These are phyloP conservation scores for Beauveria australis DNA, from an alignment of 2,329 filamentous ascomycete species.

Conservation along the genomic window DNA sequence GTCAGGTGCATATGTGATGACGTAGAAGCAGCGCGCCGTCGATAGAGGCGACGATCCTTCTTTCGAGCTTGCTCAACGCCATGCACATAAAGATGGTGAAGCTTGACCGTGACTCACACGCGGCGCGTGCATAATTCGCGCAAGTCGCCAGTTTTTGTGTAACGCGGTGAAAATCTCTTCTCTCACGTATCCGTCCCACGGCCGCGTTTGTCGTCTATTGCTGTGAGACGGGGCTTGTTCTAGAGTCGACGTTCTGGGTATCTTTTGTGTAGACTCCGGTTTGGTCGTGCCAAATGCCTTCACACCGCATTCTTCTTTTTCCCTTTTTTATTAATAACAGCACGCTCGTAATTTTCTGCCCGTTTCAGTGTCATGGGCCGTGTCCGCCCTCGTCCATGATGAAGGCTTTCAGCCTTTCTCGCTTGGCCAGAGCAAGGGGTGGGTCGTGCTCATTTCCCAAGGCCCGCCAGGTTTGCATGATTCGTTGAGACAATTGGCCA, in stretches of 20 bases:
- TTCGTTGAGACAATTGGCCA: background rate
- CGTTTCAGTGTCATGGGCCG: too few species aligned
- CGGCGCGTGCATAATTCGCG: background rate
- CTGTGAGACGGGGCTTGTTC: background rate
- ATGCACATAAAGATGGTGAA: background rate
- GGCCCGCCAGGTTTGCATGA: background rate
- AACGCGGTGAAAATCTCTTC: background rate
- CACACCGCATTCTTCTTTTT: background rate
- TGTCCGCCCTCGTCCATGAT: background rate
- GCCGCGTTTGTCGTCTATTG: background rate
- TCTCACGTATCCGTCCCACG: background rate
- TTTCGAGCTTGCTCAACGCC: background rate
- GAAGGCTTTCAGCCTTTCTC: background rate
- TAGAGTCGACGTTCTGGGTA: background rate
- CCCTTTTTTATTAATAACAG: background rate
- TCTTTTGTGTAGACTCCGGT: background rate
- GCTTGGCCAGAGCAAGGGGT: background rate
- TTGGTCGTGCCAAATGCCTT: background rate
- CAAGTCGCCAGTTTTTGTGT: background rate
- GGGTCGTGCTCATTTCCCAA: conserved; percentile 3
- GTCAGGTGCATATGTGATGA: background rate
- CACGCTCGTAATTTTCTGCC: too few species aligned
- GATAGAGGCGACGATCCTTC: conserved; percentile 1
- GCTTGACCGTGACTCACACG: background rate
- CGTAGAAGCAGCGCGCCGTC: background rate